These are phyloP conservation scores for Umbelopsis isabellina DNA, from an alignment of 192 early-diverging fungal genomes.

Conservation along the genomic window DNA sequence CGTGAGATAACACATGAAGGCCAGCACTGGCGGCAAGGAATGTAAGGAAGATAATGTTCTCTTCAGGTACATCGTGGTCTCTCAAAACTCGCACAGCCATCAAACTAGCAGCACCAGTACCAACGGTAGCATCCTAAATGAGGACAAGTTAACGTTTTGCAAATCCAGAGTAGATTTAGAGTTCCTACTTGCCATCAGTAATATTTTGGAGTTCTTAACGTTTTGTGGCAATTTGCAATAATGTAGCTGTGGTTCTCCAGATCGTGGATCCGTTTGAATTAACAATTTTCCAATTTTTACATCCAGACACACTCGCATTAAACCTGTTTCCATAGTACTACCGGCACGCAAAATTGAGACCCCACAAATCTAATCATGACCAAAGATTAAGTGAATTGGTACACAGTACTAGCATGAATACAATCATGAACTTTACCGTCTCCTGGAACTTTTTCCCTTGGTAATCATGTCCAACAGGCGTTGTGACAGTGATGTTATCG, in stretches of 20 bases:
- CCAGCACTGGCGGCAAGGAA: conserved; percentile 82
- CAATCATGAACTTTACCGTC: conserved; percentile 18
- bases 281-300: conserved; percentile 88
- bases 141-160: background rate
- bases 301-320: conserved; percentile 80
- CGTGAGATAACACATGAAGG: conserved; percentile 74
- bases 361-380: conserved; percentile 58
- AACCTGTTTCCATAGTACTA: conserved; percentile 87
- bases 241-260: conserved; percentile 89
- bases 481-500: conserved; percentile 11
- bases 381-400: background rate
- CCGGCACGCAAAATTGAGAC: conserved; percentile 89
- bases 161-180: background rate
- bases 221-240: conserved; percentile 80
- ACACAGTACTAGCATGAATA: too few species aligned
- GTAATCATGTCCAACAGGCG: conserved; percentile 23
- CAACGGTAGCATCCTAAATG: conserved; percentile 80
- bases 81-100: conserved; percentile 95
- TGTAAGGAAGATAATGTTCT: conserved; percentile 84
- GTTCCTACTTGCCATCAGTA: conserved; percentile 59
- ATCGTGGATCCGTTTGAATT: conserved; percentile 78
- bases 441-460: conserved; percentile 20
- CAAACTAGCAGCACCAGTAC: conserved; percentile 90
- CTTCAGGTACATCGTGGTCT: conserved; percentile 87
- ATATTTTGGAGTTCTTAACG: conserved; percentile 61